These are phyloP conservation scores for Naganishia kalamii DNA, from an alignment of 768 basidiomycete species.

Conservation along the genomic window DNA sequence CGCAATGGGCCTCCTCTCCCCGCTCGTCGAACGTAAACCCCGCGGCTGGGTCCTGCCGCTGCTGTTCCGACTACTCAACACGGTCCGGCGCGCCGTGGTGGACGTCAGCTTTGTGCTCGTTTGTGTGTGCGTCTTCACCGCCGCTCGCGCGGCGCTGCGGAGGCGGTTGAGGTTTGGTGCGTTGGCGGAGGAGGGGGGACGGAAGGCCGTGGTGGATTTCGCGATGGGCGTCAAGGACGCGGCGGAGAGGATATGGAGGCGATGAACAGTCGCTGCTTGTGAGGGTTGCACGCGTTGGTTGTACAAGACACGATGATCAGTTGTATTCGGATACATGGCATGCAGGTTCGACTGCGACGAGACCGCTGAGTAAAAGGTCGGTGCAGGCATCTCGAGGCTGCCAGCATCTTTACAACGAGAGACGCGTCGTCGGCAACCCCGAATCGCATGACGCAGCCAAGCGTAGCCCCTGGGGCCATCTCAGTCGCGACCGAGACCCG, in stretches of 20 bases:
- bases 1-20: not conserved
- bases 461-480: no score
- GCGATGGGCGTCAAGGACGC: not conserved
- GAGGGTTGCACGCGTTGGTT: no score
- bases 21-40: not conserved
- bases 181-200: conserved; percentile 8
- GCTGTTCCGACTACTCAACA: not conserved
- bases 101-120: conserved; percentile 10
- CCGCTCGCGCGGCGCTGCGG: not conserved
- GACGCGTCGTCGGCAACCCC: no score
- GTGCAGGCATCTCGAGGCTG: no score
- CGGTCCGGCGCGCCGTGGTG: not conserved
- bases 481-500: no score
- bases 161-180: conserved; percentile 9
- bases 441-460: no score
- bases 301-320: no score
- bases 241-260: not conserved
- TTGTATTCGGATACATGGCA: no score
- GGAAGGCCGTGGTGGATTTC: conserved; percentile 1
- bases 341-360: no score
- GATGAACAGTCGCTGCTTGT: no score
- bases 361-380: no score
- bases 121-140: not conserved
- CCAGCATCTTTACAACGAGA: no score
- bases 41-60: not conserved